A percentile compares a stretch with the other conserved stretches of the same genome.
Conservation (phyloP, 768 basidiomycete genomes). For the Rhizopogon vinicolor region DNA sequence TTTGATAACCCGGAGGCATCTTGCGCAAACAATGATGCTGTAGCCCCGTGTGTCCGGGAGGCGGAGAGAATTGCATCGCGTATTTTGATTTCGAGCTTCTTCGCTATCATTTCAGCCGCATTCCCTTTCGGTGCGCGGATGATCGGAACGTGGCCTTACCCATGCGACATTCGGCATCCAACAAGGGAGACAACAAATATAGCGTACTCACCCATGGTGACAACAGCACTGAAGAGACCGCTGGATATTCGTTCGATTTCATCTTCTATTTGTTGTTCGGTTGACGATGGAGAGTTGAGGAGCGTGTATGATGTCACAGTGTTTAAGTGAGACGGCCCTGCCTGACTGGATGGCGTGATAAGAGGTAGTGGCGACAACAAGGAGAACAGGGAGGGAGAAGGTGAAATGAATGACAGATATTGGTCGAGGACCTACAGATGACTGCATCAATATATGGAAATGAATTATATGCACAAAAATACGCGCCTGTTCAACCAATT, state of each 20-base stretch:
- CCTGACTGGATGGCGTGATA: conserved; percentile 26
- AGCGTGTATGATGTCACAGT: conserved; percentile 71
- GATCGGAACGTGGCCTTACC: conserved; percentile 81
- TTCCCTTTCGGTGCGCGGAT: conserved; percentile 94
- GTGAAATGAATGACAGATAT: conserved; percentile 93
- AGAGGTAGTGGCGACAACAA: conserved; percentile 60
- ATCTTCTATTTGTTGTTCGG: conserved; percentile 86
- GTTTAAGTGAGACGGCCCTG: conserved; percentile 30
- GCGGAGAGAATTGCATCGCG: conserved; percentile 76
- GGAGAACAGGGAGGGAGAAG: conserved; percentile 90
- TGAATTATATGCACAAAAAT: background rate
- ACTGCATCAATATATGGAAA: background rate
- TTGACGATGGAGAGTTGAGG: conserved; percentile 86
- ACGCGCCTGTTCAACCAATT: conserved; percentile 72
- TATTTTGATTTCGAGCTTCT: conserved; percentile 90
- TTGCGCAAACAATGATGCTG: conserved; percentile 67
- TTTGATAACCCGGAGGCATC: conserved; percentile 81
- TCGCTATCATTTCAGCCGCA: conserved; percentile 99
- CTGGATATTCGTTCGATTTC: conserved; percentile 90
- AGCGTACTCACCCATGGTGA: conserved; percentile 66
- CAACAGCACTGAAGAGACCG: conserved; percentile 89
- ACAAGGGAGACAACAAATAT: background rate
- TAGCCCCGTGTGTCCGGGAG: conserved; percentile 52
- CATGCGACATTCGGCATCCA: background rate
- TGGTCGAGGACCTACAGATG: conserved; percentile 81